A percentile compares a stretch with the other conserved stretches of the same genome.
phyloP scores from a whole-genome alignment of 768 basidiomycete genomes.

The Tephrocybe sp. region DNA sequence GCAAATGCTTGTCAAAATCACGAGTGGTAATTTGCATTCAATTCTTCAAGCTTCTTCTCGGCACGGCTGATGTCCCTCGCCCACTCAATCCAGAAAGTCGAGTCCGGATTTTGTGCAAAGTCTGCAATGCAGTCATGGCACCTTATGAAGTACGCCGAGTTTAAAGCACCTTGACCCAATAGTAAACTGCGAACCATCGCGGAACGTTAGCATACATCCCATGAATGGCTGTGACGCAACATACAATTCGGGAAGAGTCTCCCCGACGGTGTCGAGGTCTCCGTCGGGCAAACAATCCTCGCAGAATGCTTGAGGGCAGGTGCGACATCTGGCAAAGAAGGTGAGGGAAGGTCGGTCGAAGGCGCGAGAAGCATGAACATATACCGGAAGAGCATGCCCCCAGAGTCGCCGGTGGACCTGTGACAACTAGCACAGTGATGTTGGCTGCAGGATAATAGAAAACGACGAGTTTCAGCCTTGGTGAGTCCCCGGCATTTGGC shows the following conservation, averaged over 20 bases:
- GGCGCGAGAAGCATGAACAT: neutral
- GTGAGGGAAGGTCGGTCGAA: neutral
- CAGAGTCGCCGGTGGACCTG: slow-evolving; percentile 42
- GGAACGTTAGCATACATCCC: neutral
- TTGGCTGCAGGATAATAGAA: slow-evolving; percentile 40
- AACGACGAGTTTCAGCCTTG: slow-evolving; percentile 24
- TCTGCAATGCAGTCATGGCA: slow-evolving; percentile 47
- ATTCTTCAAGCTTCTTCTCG: slow-evolving; percentile 22
- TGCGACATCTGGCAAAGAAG: slow-evolving; percentile 45
- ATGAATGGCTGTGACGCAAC: slow-evolving; percentile 16
- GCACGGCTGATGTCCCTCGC: slow-evolving; percentile 34
- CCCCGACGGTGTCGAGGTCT: slow-evolving; percentile 51
- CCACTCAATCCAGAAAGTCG: slow-evolving; percentile 38
- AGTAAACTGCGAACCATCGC: slow-evolving; percentile 28
- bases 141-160: slow-evolving; percentile 44
- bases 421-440: slow-evolving; percentile 46
- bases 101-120: slow-evolving; percentile 30
- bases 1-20: too few relatives aligned
- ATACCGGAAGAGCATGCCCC: slow-evolving; percentile 60
- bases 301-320: slow-evolving; percentile 58
- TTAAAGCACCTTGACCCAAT: slow-evolving; percentile 34
- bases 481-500: slow-evolving; percentile 43
- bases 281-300: slow-evolving; percentile 57
- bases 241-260: slow-evolving; percentile 57
- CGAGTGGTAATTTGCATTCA: slow-evolving; percentile 20